These are phyloP conservation scores for Datisca glomerata DNA, from an alignment of 306 rosid species.

Conservation along the genomic window DNA sequence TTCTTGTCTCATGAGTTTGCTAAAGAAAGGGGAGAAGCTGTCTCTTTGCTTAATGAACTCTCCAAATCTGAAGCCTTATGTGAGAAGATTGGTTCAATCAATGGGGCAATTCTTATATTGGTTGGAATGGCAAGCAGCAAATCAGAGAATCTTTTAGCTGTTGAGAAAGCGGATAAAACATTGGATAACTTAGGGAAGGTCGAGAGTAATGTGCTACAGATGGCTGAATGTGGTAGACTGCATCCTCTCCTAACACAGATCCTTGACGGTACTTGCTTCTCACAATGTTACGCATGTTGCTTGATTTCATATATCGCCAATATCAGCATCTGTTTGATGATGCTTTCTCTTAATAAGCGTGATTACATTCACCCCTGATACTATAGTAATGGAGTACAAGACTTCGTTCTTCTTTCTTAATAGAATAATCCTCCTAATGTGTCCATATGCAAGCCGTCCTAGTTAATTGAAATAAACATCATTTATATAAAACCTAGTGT, in stretches of 20 bases:
- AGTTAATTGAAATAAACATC: no score
- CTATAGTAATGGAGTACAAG: no score
- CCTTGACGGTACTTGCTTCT: slow-evolving; percentile 69
- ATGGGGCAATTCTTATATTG: slow-evolving; percentile 87
- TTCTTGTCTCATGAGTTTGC: slow-evolving; percentile 71
- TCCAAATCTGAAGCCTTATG: slow-evolving; percentile 74
- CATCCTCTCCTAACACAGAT: slow-evolving; percentile 75
- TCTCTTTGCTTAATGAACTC: slow-evolving; percentile 84
- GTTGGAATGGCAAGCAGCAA: slow-evolving; percentile 97
- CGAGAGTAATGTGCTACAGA: slow-evolving; percentile 84
- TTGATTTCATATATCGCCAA: no score
- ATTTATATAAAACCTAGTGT: no score
- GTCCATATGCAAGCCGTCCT: no score
- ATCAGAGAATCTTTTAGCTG: slow-evolving; percentile 64
- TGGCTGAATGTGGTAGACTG: slow-evolving; percentile 90
- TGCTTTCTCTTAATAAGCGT: no score
- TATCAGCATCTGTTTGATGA: no score
- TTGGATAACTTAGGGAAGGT: slow-evolving; percentile 72
- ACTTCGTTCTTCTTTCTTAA: no score
- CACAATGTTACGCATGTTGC: no score
- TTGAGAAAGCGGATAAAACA: slow-evolving; percentile 68
- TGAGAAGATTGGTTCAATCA: slow-evolving; percentile 86
- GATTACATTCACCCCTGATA: no score
- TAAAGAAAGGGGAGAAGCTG: slow-evolving; percentile 88
- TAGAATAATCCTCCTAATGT: no score